phyloP scores from a whole-genome alignment of 2,329 filamentous ascomycete species.

The Penicillium frequentans region DNA sequence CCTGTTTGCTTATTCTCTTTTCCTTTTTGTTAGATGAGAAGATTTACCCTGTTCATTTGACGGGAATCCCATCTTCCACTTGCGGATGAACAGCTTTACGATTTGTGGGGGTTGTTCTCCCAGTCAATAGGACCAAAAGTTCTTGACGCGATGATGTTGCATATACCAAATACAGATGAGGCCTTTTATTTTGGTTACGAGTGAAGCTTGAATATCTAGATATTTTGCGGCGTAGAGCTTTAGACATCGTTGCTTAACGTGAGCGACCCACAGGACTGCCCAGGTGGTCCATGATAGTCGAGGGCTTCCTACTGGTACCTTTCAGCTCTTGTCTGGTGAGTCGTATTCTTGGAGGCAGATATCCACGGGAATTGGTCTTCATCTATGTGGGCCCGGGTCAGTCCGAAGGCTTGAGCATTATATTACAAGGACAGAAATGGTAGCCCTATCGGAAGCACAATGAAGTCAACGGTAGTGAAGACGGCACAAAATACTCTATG shows the following conservation, averaged over 20 bases:
- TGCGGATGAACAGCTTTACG: conserved; percentile 20
- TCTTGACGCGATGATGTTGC: conserved; percentile 29
- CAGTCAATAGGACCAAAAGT: conserved; percentile 27
- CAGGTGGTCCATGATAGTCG: too few relatives aligned
- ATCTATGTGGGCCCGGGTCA: too few relatives aligned
- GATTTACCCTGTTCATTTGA: conserved; percentile 14
- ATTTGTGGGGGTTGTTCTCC: conserved; percentile 18
- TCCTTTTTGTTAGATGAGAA: conserved; percentile 7
- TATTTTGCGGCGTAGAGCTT: not conserved
- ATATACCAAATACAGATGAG: conserved; percentile 28
- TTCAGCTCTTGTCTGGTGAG: too few relatives aligned
- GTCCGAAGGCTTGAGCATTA: too few relatives aligned
- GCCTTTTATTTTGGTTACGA: conserved; percentile 1
- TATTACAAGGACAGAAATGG: too few relatives aligned
- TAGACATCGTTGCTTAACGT: not conserved
- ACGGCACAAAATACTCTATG: too few relatives aligned
- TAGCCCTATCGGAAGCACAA: too few relatives aligned
- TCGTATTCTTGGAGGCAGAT: too few relatives aligned
- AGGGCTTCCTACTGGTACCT: too few relatives aligned
- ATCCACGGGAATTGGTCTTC: too few relatives aligned
- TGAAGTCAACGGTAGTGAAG: too few relatives aligned
- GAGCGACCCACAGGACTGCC: too few relatives aligned
- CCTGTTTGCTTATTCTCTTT: conserved; percentile 3
- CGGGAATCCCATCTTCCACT: conserved; percentile 14
- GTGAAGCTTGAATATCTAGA: not conserved